Base-by-base conservation (phyloP, 768 basidiomycete genomes). In the Neoboletus subvelutipes region DNA sequence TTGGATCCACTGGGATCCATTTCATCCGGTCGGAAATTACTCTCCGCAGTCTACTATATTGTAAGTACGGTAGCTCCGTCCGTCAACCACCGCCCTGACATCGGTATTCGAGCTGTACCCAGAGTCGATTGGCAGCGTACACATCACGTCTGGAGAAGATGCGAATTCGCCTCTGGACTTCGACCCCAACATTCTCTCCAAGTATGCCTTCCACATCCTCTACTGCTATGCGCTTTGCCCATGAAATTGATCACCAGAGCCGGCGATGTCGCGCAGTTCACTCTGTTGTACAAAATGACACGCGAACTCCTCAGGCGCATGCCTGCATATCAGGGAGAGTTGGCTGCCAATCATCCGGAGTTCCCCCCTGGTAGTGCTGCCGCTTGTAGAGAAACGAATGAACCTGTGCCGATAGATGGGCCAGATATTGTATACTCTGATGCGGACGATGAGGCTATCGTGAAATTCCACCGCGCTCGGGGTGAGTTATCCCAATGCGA, bases 131-230 rank as follows among this genome's bases (percentile, higher is more conserved):
- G 83, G 84, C 5, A 72, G 71, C 47, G 75, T 81, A 4, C 83
- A 84, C 62, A 80, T 84, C 54, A 72, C 55, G 5, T 73, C 76
- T 3, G 77, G 73, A 1, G 50, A 73, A 2, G 73, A 83, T 54
- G 65, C 74, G 11, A 74, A 78, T 49, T 75, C 75, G 1, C 69
- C 75, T 5, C 66, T 77, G n/a, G 73, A 73, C 43, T 83, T 84
- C 60, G 76, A 81, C 45, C 67, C 79, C 2, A 75, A 73, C 11
- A 83, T 66, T 61, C 71, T 80, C 8, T 70, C 75, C 31, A 63
- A 76, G 83, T 83, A 50, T 26, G 77, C 6, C 12, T 15, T 13
- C 8, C 34, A 10, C 4, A 8, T 31, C 0, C 13, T 13, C 20
- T 17, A 4, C 10, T 10, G 9, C 42, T 26, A 3, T 40, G 13